Evolutionary conservation across 176 grass and related monocot genomes (phyloP), one percentile per base, ranked within the genome.

Genomic region (Calamus simplicifolius): DNA sequence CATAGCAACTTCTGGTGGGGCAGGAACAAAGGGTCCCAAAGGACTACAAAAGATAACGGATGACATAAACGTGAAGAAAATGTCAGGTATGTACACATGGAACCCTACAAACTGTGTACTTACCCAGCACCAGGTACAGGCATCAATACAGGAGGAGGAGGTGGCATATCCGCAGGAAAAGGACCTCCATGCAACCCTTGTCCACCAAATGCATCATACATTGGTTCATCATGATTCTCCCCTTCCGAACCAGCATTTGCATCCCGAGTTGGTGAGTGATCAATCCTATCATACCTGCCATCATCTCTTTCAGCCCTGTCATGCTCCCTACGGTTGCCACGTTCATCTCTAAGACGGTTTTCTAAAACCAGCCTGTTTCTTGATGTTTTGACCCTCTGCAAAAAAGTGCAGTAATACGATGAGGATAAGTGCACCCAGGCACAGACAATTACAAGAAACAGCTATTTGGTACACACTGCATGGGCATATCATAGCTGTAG

Each of bases 51-150:
- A 63, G 14, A 62, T 16, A 49, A 2, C 25, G 17, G 35, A 27
- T 19, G 25, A 18, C 12, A 43, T 10, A 2, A 8, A 8, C 12
- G 35, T 12, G 35, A 43, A 43, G 35, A 43, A 43, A 43, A 43
- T 10, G 12, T 13, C 7, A 10, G 35, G 8, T 12, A 3, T 7
- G 35, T 43, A 43, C 35, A 43, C 35, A 43, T 12, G 35, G 35
- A 35, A 6, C 19, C 4, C 30, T 5, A 8, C 58, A 18, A 72
- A 26, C 52, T 49, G 21, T 25, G 62, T 38, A 59, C 21, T 26
- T 78, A 98, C 94, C 94, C 94, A 63, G 94, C 88, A 73, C 94
- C 94, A 31, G 94, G 88, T 19, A 99, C 82, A 75, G 94, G 94
- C 88, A 99, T 85, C 60, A 99, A 73, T 73, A 99, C 79, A 27